Percentiles rank a stretch among this genome's conserved stretches.
Evolutionary conservation across 345 rosid genomes (phyloP).

Genomic region (Rhodamnia argentea): DNA sequence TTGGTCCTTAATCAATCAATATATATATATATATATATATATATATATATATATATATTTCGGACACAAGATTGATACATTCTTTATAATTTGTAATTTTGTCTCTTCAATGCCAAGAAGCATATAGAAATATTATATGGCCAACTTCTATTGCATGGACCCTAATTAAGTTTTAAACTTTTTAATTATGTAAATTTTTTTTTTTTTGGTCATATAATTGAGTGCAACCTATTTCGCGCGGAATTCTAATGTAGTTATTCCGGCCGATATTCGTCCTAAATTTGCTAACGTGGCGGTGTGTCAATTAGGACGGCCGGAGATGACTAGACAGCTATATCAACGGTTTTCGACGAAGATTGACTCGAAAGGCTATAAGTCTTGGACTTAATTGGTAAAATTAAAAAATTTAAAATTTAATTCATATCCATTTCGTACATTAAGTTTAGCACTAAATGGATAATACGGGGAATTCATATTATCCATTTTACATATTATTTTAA

Average conservation of each 20-base stretch:
- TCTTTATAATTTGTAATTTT: background rate
- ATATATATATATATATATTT: background rate
- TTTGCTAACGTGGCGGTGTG: no score
- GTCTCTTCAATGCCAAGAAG: background rate
- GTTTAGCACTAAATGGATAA: background rate
- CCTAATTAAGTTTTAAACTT: no score
- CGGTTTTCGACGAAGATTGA: rapidly evolving
- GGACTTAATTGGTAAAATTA: background rate
- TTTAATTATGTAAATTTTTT: no score
- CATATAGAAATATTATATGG: background rate
- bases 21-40: no score
- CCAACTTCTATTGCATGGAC: background rate
- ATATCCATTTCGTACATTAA: background rate
- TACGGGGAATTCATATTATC: no score
- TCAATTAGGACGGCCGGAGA: no score
- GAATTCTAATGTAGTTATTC: background rate
- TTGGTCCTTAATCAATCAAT: background rate
- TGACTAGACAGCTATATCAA: rapidly evolving
- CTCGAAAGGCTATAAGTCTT: rapidly evolving
- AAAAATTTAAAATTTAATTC: rapidly evolving
- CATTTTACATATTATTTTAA: background rate
- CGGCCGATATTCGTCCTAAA: no score
- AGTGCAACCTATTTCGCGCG: rapidly evolving
- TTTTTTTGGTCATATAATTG: no score
- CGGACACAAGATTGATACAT: background rate